Evolutionary conservation across 1,139 yeast species (phyloP).

Genomic region (Pneumocystis oryctolagi): DNA sequence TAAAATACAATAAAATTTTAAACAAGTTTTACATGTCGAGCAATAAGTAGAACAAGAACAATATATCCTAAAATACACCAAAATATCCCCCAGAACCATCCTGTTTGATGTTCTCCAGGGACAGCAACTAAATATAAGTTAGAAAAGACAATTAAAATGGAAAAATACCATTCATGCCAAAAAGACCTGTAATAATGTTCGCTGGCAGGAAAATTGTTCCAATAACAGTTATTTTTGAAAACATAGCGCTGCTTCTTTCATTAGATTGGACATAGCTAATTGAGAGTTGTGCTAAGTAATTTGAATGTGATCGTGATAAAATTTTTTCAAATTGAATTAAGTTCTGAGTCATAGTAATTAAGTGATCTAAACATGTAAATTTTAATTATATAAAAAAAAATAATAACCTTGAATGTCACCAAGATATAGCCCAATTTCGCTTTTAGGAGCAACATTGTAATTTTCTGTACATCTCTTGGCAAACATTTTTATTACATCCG

Average conservation of each 20-base stretch:
- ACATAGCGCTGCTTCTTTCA: constrained; percentile 68
- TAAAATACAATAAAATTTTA: background rate
- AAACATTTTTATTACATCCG: constrained; percentile 94
- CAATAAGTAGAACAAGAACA: background rate
- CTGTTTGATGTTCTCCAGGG: background rate
- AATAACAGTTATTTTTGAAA: constrained; percentile 73
- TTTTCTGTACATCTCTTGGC: constrained; percentile 87
- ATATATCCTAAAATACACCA: background rate
- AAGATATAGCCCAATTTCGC: constrained; percentile 46
- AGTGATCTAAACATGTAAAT: constrained; percentile 43
- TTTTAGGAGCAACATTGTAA: constrained; percentile 28
- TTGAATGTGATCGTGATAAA: constrained; percentile 78
- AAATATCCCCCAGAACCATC: background rate
- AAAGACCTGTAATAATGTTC: constrained; percentile 78
- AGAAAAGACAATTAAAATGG: background rate
- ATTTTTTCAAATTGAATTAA: constrained; percentile 81
- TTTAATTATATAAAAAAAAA: background rate
- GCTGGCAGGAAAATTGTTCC: constrained; percentile 87
- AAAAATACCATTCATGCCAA: constrained; percentile 69
- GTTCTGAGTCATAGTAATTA: constrained; percentile 88
- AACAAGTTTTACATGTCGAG: background rate
- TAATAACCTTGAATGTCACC: constrained; percentile 65
- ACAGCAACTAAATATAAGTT: background rate
- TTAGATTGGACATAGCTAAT: constrained; percentile 80
- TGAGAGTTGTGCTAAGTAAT: constrained; percentile 84